A percentile compares a stretch with the other conserved stretches of the same genome.
Evolutionary conservation across 2,329 filamentous ascomycete species (phyloP).

Genomic region (Daldinia eschscholtzii): DNA sequence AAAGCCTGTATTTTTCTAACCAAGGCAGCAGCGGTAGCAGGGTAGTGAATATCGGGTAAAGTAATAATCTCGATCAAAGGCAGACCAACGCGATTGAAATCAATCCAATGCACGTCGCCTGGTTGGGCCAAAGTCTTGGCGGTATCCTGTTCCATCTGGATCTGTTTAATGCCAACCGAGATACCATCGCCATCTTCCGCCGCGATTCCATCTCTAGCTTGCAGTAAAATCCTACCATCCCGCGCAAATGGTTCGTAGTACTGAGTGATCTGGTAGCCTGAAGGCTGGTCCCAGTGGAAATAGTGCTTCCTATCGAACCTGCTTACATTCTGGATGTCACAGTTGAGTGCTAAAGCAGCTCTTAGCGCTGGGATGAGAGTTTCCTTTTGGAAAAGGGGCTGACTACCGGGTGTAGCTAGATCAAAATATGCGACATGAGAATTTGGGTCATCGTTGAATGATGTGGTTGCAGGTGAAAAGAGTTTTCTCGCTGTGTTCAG

Average conservation of each 20-base stretch:
- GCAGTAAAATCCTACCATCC: constrained; percentile 79
- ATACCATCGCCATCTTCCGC: constrained; percentile 78
- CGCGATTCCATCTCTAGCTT: constrained; percentile 82
- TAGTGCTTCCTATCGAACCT: constrained; percentile 98
- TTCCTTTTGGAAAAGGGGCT: constrained; percentile 85
- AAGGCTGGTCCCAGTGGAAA: constrained; percentile 98
- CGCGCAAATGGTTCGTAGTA: constrained; percentile 83
- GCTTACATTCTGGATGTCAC: constrained; percentile 80
- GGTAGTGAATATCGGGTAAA: constrained; percentile 86
- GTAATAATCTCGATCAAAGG: constrained; percentile 97
- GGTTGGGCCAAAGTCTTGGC: constrained; percentile 90
- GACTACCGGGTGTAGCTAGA: constrained; percentile 86
- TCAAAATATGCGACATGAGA: constrained; percentile 92
- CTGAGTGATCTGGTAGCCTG: constrained; percentile 97
- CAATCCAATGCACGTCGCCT: constrained; percentile 80
- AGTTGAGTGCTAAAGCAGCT: constrained; percentile 86
- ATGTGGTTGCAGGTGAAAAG: constrained; percentile 81
- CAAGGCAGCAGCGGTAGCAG: constrained; percentile 86
- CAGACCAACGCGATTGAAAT: constrained; percentile 93
- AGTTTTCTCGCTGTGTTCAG: constrained; percentile 90
- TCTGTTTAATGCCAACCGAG: constrained; percentile 85
- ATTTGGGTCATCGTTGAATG: constrained; percentile 79
- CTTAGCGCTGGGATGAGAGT: constrained; percentile 90
- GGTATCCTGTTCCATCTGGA: constrained; percentile 98
- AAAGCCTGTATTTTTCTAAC: constrained; percentile 90